A percentile compares a stretch with the other conserved stretches of the same genome.
Conservation (phyloP, 164 flowering plant genomes). For the Vitis rotundifolia region DNA sequence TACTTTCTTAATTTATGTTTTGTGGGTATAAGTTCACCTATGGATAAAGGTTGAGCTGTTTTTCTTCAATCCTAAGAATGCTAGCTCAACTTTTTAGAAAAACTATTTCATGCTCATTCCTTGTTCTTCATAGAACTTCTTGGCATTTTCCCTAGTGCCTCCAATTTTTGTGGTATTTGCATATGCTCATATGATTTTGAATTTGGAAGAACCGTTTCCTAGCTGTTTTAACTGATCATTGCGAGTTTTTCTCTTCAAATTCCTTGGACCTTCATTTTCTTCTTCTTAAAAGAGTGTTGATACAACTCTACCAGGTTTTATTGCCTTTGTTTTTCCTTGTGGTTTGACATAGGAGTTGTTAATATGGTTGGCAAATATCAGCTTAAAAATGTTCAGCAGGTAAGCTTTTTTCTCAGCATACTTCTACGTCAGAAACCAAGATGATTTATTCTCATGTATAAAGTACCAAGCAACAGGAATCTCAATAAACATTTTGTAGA, state of each 20-base stretch:
- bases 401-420: not conserved
- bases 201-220: not conserved
- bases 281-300: too few relatives aligned
- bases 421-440: not conserved
- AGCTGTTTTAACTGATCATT: not conserved
- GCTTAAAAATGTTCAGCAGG: conserved; percentile 45
- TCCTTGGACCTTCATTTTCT: too few relatives aligned
- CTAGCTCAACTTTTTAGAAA: not conserved
- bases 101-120: not conserved
- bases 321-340: not conserved
- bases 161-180: not conserved
- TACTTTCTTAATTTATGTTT: too few relatives aligned
- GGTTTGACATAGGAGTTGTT: conserved; percentile 29
- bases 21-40: too few relatives aligned
- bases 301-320: not conserved
- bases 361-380: conserved; percentile 21
- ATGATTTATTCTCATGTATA: not conserved
- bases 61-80: too few relatives aligned
- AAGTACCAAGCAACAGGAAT: not conserved
- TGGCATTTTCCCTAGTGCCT: too few relatives aligned
- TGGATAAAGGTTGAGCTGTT: too few relatives aligned
- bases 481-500: too few relatives aligned
- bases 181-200: not conserved
- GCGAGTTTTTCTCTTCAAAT: too few relatives aligned
- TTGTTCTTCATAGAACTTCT: not conserved